Base-by-base conservation (phyloP, 208 protist genomes). In the Crithidia fasciculata region DNA sequence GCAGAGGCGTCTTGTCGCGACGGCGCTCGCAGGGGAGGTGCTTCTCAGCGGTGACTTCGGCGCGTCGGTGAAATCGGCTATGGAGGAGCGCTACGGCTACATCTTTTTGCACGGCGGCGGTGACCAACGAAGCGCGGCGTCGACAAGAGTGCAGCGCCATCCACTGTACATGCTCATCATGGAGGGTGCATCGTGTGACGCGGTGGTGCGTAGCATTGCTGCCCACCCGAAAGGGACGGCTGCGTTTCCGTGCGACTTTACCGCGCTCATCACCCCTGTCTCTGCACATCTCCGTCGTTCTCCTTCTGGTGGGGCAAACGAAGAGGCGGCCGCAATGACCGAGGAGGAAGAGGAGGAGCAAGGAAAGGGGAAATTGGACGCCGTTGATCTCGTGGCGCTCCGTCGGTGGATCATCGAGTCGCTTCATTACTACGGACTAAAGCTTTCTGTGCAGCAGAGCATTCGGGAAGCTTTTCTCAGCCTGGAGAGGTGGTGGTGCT, bases 1-100 rank as follows among this genome's bases (percentile, higher is more conserved):
- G 5, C 71, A 75, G 52, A 53, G 62, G 3, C 62, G 47, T 13
- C 57, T 60, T 7, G 49, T 59, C 16, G 40, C 49, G 4, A 58
- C 66, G 40, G 52, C 50, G 28, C 44, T 53, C 45, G 60, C 54
- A n/a, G 65, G 63, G 2, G 83, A 84, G 44, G 64, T 67, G 36
- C 77, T 86, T 5, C 81, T 93, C 59, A 84, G 76, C 16, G 56
- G 72, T 7, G 85, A 93, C 78, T 90, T 90, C 59, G 73, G 83
- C 54, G 81, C 77, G 55, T 78, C 82, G 13, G 53, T 90, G 37
- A 54, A 72, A 45, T 78, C 55, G 39, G 78, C 81, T 2, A 77
- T 93, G 64, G 72, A 81, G 70, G 74, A 62, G 49, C 85, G 88
- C 7, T 93, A 93, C 70, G 16, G 71, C 8, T 85, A 80, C 52